Percentiles rank a stretch among this genome's conserved stretches.
These are phyloP conservation scores for Dictyostelium purpureum DNA, from an alignment of 78 protist species.

Conservation along the genomic window DNA sequence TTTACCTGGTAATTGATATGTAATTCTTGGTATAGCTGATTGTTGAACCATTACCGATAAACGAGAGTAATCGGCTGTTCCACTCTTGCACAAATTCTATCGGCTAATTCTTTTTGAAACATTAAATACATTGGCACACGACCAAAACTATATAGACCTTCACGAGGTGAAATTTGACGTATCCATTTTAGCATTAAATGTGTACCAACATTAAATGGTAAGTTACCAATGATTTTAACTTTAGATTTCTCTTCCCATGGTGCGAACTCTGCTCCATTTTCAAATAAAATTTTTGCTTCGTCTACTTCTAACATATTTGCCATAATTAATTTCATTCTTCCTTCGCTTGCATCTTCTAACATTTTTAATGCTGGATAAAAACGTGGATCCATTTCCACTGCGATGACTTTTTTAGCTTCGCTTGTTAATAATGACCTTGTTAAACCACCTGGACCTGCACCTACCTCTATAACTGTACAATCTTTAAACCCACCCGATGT, in stretches of 20 bases:
- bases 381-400: constrained; percentile 84
- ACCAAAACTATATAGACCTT: constrained; percentile 58
- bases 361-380: constrained; percentile 75
- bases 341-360: constrained; percentile 71
- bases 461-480: constrained; percentile 86
- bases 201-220: constrained; percentile 85
- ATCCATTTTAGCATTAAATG: constrained; percentile 81
- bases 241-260: not conserved
- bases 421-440: constrained; percentile 70
- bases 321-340: constrained; percentile 38
- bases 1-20: constrained; percentile 18
- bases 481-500: constrained; percentile 68
- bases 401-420: constrained; percentile 54
- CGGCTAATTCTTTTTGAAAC: constrained; percentile 85
- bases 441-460: constrained; percentile 89
- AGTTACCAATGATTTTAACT: constrained; percentile 78
- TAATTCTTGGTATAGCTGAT: not conserved
- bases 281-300: constrained; percentile 12
- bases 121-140: constrained; percentile 71
- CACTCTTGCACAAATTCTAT: constrained; percentile 56
- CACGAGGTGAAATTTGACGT: constrained; percentile 37
- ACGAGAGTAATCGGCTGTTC: constrained; percentile 20
- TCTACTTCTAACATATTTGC: constrained; percentile 74
- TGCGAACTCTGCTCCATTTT: not conserved
- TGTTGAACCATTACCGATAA: constrained; percentile 53